Base-by-base conservation (phyloP, 176 grass and related monocot genomes). In the Chrysopogon serrulatus region DNA sequence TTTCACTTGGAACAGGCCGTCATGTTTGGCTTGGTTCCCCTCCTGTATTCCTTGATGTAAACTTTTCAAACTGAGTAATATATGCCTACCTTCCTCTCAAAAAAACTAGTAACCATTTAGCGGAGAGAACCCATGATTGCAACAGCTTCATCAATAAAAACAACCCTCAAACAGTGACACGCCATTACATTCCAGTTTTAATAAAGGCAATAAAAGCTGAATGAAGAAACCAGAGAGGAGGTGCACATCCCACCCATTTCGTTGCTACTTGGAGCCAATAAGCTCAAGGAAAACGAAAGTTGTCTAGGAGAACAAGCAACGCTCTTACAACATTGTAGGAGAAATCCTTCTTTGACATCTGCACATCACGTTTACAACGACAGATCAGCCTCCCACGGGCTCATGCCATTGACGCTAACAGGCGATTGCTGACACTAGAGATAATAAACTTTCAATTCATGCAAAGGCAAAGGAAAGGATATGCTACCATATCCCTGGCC, bases 371-470 rank as follows among this genome's bases (percentile, higher is more conserved):
- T 41, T 42, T 63, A 68, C 16, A 82, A 23, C 23, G 36, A 4
- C 65, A 74, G 13, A 35, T 67, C 19, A 6, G 4, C 59, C 30
- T 16, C 23, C 19, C 21, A 66, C 4, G 1, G 16, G 76, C 75
- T 63, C 19, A 57, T 42, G 78, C 5, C 83, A 78, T 10, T 47
- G 79, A 83, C 36, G 56, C 17, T 59, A 90, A 47, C 67, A 73
- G 35, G 45, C 1, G n/a, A 71, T 8, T 78, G 66, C 36, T 14
- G n/a, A 79, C 66, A 67, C 4, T 13, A 60, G 2, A 60, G 5
- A 81, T 19, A 34, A 76, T n/a, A 63, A 57, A 57, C 53, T 28
- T 71, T 44, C 19, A 69, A 59, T 11, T 64, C 64, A 77, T 8
- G 34, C 21, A 23, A n/a, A n/a, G 51, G 51, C 21, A 56, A 56